Evolutionary conservation across 176 grass and related monocot species (phyloP), one percentile per base, ranked within the genome.

Genomic region (Oropetium thomaeum): DNA sequence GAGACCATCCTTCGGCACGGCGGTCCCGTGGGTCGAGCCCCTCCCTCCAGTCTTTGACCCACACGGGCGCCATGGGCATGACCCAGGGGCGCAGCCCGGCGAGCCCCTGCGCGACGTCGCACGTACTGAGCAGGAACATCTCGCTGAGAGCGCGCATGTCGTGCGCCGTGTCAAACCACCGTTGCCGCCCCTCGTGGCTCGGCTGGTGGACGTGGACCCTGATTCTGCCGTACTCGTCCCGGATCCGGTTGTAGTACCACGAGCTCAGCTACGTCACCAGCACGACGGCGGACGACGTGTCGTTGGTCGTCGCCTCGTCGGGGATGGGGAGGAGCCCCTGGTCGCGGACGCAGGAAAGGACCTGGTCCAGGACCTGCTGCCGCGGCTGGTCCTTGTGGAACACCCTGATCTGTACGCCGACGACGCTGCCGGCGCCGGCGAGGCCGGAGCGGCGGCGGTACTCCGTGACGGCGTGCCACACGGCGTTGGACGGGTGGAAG

Each of bases 401-500:
- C 44, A 78, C 78, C 66, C 90, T 72, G 34, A 89, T 73, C 60
- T 92, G 89, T 4, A 92, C 32, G 33, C 89, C 89, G 33, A 92
- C 35, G 33, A 47, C 71, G 67, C 82, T 69, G 28, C 63, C 35
- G 7, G 70, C 82, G 22, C 41, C 69, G 2, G 66, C 51, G 65
- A 85, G 87, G 68, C 78, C 3, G 5, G 72, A 10, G 15, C 14
- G n/a, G n/a, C n/a, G n/a, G 27, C 90, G 61, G 62, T 85, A 93
- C 8, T 74, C 35, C 15, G 70, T 85, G 41, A 93, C 53, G 15
- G 45, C 27, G 10, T 39, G 58, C 91, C 91, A 93, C 6, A 90
- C 87, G 16, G 45, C 39, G 67, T 93, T 93, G 40, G n/a, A 29
- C 23, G 91, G 84, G 58, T 88, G 91, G 79, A 93, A 90, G 4